Evolutionary conservation across 2,329 filamentous ascomycete species (phyloP), one percentile per base, ranked within the genome.

Genomic region (Colletotrichum aenigma): DNA sequence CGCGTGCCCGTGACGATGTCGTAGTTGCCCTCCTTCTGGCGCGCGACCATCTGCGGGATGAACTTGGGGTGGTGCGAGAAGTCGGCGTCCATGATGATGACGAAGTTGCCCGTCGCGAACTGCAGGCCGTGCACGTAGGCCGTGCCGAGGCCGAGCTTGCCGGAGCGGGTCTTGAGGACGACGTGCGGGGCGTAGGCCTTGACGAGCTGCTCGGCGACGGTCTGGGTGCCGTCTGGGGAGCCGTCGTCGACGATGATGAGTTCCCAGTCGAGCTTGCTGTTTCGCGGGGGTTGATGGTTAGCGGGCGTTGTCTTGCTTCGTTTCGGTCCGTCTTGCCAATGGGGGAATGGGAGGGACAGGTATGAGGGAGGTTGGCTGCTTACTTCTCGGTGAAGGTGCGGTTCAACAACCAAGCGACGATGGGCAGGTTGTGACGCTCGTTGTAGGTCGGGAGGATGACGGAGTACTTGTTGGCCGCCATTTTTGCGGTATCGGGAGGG

Each of bases 71-170:
- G 97, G 88, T 99, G 97, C 81, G 93, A 95, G 91, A 99, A 99
- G 88, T 99, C 97, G 86, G 97, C 97, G 89, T 99, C 97, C 97
- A 99, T 99, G 91, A 99, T 99, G 89, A 99, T 95, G 84, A 99
- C 95, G 83, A 93, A 98, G 91, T 97, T 98, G 81, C 97, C 97
- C 26, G 93, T 96, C 28, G 91, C 94, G 84, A 94, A 98, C 85
- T 98, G 92, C 76, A 99, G 90, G 68, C 96, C 96, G 86, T 98
- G 96, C 52, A 98, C 95, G 87, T 98, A 98, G 65, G 96, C 96
- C 4, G 96, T 98, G 80, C 96, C 96, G 66, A 98, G 93, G n/a
- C 96, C 96, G 52, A 98, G 94, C 88, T 98, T 99, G 83, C 97
- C 97, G 56, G 95, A 91, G 82, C 97, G 96, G 28, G 95, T 91